Evolutionary conservation across 352 stramenopile species (phyloP), one percentile per base, ranked within the genome.

Genomic region (Pythium dissotocum): DNA sequence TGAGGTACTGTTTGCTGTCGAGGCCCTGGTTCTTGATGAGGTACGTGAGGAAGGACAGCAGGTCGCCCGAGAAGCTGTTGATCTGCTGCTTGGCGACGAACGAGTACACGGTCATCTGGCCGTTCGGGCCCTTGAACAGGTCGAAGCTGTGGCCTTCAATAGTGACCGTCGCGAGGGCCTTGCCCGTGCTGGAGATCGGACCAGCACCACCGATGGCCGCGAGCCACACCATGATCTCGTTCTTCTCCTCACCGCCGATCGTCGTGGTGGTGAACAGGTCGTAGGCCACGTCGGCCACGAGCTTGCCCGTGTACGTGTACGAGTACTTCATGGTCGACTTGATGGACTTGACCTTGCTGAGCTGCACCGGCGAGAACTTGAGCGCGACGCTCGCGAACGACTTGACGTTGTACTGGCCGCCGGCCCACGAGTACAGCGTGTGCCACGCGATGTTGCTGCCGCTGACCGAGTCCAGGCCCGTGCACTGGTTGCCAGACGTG

Each of bases 161-260:
- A 0, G 49, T 76, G 9, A 74, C 42, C 2, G 52, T 73, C n/a
- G 70, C 75, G 26, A 79, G 63, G 5, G 72, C 57, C 40, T 69
- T 67, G 49, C 70, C 72, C 30, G 60, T 75, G 51, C 30, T 60
- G 0, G 76, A 70, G 51, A 79, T 64, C 5, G 76, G 72, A 28
- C 67, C 69, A 13, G 76, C 58, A 18, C 72, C 76, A 13, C 71
- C 73, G 2, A 77, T 52, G 10, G 76, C 70, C 6, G 76, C 59
- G 24, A 82, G 67, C 76, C 76, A 79, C 54, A 79, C 71, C 76
- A 82, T 79, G 35, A 79, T 55, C 63, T 82, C 76, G 56, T 77
- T 76, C 59, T 78, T 67, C 58, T 78, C 66, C 8, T 63, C 59
- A 10, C 76, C 76, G n/a, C 5, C 54, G 1, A 32, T 48, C 10